Evolutionary conservation across 441 rosid species (phyloP).

Genomic region (Adansonia gregorii): DNA sequence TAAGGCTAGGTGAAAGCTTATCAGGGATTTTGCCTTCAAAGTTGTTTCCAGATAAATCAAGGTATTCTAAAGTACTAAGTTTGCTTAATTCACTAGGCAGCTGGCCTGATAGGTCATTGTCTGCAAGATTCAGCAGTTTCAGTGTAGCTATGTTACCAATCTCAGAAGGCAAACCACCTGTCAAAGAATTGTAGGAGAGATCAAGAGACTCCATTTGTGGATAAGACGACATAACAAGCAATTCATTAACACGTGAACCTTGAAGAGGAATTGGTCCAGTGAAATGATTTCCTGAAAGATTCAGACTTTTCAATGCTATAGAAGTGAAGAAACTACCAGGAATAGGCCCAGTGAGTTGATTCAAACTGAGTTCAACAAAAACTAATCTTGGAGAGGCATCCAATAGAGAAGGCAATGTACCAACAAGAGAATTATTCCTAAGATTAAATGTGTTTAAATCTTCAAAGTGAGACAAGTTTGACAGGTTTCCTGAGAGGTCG

Average conservation of each 20-base stretch:
- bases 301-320: slow-evolving; percentile 54
- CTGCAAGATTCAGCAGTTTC: slow-evolving; percentile 65
- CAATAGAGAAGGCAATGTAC: slow-evolving; percentile 61
- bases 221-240: slow-evolving; percentile 49
- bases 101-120: slow-evolving; percentile 65
- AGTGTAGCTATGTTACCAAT: slow-evolving; percentile 68
- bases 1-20: slow-evolving; percentile 59
- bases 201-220: slow-evolving; percentile 81
- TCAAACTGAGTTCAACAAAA: slow-evolving; percentile 72
- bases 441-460: slow-evolving; percentile 60
- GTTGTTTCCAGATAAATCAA: slow-evolving; percentile 80
- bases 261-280: slow-evolving; percentile 71
- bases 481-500: slow-evolving; percentile 68
- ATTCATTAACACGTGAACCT: slow-evolving; percentile 58
- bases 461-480: slow-evolving; percentile 56
- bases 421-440: slow-evolving; percentile 61
- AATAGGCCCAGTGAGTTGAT: slow-evolving; percentile 65
- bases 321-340: slow-evolving; percentile 68
- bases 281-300: slow-evolving; percentile 79
- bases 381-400: slow-evolving; percentile 53
- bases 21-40: slow-evolving; percentile 74
- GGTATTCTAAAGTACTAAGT: slow-evolving; percentile 65
- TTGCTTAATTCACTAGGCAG: slow-evolving; percentile 77
- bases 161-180: slow-evolving; percentile 64
- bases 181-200: slow-evolving; percentile 76